Base-by-base conservation (phyloP, 495 filamentous ascomycete species). In the Staphylotrichum longicolle region DNA sequence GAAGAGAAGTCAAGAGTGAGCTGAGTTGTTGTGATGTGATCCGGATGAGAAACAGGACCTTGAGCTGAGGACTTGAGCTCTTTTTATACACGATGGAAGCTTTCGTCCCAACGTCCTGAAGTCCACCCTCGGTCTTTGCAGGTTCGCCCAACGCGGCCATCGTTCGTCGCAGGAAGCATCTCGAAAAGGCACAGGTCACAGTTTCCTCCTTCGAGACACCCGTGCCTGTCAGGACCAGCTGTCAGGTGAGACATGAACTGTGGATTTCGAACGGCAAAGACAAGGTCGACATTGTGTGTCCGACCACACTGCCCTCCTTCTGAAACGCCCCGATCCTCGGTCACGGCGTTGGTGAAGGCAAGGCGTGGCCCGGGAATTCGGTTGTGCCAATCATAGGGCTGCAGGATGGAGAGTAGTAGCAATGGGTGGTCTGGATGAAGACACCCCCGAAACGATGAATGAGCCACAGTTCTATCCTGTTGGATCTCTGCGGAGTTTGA, bases 1-100 rank as follows among this genome's bases (percentile, higher is more conserved):
- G 37, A 34, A 27, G n/a, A 53, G 50, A 53, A 39, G 49, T 11
- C 9, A 42, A 41, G 35, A 41, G 37, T 54, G 51, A 41, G 51
- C 51, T 40, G 51, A 5, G 9, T 54, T 8, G 7, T 54, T 7
- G 39, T 27, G 51, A 54, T 54, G 47, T 50, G 49, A 9, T 32
- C 37, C 37, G 33, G 49, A 35, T 37, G 15, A 30, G 12, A 39
- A 27, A 30, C 1, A 40, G 5, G 35, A 32, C 15, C 8, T 54
- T 40, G 51, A 27, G 35, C 51, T 30, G 51, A 12, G n/a, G 39
- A 9, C 9, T 1, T 3, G 7, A 32, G 39, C 2, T 42, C 39
- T 14, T 54, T 37, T 54, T 54, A 54, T 54, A 54, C 2, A 5
- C 3, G 7, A 52, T 9, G 14, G 39, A 3, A n/a, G 7, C 33